These are phyloP conservation scores for Fusarium aywerte DNA, from an alignment of 2,329 filamentous ascomycete genomes.

Conservation along the genomic window DNA sequence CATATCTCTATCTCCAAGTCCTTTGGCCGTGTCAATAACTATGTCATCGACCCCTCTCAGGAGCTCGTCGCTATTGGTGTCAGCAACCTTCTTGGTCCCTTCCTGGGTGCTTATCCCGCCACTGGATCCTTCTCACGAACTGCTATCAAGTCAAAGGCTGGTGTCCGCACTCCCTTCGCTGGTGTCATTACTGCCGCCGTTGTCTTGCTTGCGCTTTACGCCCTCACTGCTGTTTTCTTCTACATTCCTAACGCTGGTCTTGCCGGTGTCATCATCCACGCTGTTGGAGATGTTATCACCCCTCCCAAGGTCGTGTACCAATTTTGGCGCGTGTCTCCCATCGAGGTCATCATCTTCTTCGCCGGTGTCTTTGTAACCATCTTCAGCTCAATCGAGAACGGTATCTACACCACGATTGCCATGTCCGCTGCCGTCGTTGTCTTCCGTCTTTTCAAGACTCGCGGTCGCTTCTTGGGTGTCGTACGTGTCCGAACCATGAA, in stretches of 20 bases:
- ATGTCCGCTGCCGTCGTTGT: conserved; percentile 77
- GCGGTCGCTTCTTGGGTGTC: conserved; percentile 80
- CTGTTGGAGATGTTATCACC: conserved; percentile 86
- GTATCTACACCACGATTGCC: conserved; percentile 83
- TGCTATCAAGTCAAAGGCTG: conserved; percentile 94
- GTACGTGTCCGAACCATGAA: conserved; percentile 86
- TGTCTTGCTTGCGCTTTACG: conserved; percentile 86
- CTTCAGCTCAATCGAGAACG: conserved; percentile 84
- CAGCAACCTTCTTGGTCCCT: conserved; percentile 78
- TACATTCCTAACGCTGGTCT: conserved; percentile 84
- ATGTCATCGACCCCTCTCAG: conserved; percentile 82
- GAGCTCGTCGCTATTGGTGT: conserved; percentile 82
- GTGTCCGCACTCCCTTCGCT: conserved; percentile 86
- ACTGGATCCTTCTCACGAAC: conserved; percentile 92
- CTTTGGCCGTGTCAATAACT: conserved; percentile 83
- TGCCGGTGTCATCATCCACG: conserved; percentile 89
- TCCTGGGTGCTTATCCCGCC: conserved; percentile 84
- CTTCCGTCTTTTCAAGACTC: conserved; percentile 81
- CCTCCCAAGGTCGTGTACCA: conserved; percentile 85
- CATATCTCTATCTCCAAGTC: conserved; percentile 87
- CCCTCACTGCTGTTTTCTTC: conserved; percentile 83
- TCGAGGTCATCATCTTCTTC: conserved; percentile 88
- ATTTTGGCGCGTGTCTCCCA: conserved; percentile 85
- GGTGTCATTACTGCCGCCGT: conserved; percentile 86
- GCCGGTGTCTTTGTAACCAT: conserved; percentile 84